These are phyloP conservation scores for Mitragyna speciosa DNA, from an alignment of 257 asterid species.

Conservation along the genomic window DNA sequence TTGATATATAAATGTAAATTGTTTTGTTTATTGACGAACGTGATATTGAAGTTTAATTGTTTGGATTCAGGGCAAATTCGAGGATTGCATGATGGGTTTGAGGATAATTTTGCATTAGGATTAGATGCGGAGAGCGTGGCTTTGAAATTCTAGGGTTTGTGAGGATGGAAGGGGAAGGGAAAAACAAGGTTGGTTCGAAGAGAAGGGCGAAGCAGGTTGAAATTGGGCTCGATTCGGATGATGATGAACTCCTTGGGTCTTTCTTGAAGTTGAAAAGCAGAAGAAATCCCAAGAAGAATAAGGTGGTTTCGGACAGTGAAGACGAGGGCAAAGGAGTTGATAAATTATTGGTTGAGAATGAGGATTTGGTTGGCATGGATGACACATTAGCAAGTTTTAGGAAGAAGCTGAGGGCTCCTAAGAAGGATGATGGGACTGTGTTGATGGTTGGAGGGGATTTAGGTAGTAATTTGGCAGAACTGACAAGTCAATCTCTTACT, in stretches of 20 bases:
- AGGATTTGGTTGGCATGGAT: constrained; percentile 73
- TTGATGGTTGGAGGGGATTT: constrained; percentile 29
- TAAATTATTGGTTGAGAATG: constrained; percentile 42
- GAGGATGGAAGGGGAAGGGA: constrained; percentile 68
- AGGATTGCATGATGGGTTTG: constrained; percentile 16
- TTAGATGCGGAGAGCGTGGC: constrained; percentile 46
- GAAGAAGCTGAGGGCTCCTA: constrained; percentile 81
- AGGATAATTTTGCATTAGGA: constrained; percentile 48
- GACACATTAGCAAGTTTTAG: constrained; percentile 87
- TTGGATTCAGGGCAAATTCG: constrained; percentile 10
- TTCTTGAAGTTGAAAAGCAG: constrained; percentile 68
- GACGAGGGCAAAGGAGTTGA: constrained; percentile 40
- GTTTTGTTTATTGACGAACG: neutral
- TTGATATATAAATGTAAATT: neutral
- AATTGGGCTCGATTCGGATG: constrained; percentile 54
- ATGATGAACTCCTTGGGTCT: constrained; percentile 79
- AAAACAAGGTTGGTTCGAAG: constrained; percentile 47
- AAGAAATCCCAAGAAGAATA: constrained; percentile 53
- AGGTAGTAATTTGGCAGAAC: constrained; percentile 30
- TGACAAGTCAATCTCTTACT: constrained; percentile 29
- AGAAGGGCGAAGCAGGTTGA: constrained; percentile 44
- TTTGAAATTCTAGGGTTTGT: constrained; percentile 47
- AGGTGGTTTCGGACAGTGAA: constrained; percentile 42
- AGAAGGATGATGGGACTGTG: constrained; percentile 51
- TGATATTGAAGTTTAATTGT: constrained; percentile 1